Percentiles rank a stretch among this genome's conserved stretches.
These are phyloP conservation scores for Fusarium zealandicum DNA, from an alignment of 2,329 filamentous ascomycete genomes.

Conservation along the genomic window DNA sequence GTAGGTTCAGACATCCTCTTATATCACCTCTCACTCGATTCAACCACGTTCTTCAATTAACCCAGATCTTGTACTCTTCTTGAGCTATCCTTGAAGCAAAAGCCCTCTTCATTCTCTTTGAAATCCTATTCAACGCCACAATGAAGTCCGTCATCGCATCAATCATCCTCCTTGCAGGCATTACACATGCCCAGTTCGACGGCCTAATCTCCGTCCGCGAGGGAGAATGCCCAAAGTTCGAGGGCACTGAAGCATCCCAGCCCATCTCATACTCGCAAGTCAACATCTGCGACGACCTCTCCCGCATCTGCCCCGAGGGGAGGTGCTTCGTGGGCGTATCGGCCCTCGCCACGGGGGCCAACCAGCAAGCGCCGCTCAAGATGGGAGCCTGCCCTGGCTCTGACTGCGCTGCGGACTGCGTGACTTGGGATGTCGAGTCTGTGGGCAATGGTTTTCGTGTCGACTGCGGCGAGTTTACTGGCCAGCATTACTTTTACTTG, in stretches of 20 bases:
- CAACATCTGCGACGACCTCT: slow-evolving; percentile 15
- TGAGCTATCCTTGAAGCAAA: no score
- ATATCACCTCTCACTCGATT: no score
- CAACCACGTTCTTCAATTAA: no score
- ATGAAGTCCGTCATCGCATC: neutral
- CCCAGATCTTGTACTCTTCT: no score
- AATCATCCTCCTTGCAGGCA: neutral
- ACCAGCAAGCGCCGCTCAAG: neutral
- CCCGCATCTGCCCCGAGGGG: slow-evolving; percentile 1
- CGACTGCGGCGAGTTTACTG: slow-evolving; percentile 11
- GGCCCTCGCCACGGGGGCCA: neutral
- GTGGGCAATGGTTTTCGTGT: slow-evolving; percentile 1
- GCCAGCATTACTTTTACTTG: slow-evolving; percentile 13
- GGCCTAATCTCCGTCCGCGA: slow-evolving; percentile 11
- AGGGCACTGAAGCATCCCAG: neutral
- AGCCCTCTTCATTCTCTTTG: no score
- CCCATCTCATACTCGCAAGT: neutral
- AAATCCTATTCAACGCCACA: neutral
- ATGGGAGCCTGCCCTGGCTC: slow-evolving; percentile 6
- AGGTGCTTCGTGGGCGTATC: slow-evolving; percentile 12
- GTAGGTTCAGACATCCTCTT: no score
- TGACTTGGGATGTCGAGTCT: slow-evolving; percentile 4
- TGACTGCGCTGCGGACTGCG: slow-evolving; percentile 3
- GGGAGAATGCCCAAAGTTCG: slow-evolving; percentile 6
- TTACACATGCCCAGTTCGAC: slow-evolving; percentile 2